Percentiles rank a stretch among this genome's conserved stretches.
Conservation (phyloP, 768 basidiomycete genomes). For the Lactifluus echinatus region DNA sequence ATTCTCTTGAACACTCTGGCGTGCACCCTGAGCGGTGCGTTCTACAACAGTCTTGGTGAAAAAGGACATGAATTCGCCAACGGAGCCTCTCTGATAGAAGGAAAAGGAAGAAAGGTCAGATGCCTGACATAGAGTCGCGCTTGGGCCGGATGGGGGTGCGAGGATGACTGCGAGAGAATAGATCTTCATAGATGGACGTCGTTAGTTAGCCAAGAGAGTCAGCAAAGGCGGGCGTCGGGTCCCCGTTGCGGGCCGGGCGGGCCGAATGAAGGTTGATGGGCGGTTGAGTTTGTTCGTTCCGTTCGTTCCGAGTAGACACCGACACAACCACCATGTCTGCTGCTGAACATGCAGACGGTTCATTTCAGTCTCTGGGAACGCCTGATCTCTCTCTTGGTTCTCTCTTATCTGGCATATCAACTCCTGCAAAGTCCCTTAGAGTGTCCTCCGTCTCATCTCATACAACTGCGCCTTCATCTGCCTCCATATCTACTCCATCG, state of each 20-base stretch:
- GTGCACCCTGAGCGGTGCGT: slow-evolving; percentile 76
- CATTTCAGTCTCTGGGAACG: slow-evolving; percentile 15
- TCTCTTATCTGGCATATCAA: slow-evolving; percentile 18
- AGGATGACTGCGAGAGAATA: slow-evolving; percentile 70
- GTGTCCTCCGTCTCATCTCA: slow-evolving; percentile 19
- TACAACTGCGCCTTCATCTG: slow-evolving; percentile 21
- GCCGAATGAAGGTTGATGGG: neutral
- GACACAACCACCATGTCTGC: slow-evolving; percentile 18
- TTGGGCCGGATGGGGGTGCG: slow-evolving; percentile 53
- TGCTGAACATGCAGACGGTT: slow-evolving; percentile 5
- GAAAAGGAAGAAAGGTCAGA: slow-evolving; percentile 85
- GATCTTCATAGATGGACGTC: slow-evolving; percentile 91
- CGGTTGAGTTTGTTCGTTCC: too few relatives aligned
- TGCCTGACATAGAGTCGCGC: slow-evolving; percentile 56
- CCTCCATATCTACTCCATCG: slow-evolving; percentile 20
- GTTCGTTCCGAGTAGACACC: too few relatives aligned
- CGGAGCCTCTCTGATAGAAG: slow-evolving; percentile 85
- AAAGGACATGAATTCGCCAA: slow-evolving; percentile 90
- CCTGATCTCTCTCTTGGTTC: slow-evolving; percentile 24
- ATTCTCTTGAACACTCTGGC: slow-evolving; percentile 93
- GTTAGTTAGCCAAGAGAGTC: slow-evolving; percentile 9
- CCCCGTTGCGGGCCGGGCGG: neutral
- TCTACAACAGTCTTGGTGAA: slow-evolving; percentile 89
- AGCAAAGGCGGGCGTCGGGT: too few relatives aligned
- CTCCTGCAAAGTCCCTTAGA: slow-evolving; percentile 21